These are phyloP conservation scores for Calonectria crousiana DNA, from an alignment of 2,329 filamentous ascomycete species.

Conservation along the genomic window DNA sequence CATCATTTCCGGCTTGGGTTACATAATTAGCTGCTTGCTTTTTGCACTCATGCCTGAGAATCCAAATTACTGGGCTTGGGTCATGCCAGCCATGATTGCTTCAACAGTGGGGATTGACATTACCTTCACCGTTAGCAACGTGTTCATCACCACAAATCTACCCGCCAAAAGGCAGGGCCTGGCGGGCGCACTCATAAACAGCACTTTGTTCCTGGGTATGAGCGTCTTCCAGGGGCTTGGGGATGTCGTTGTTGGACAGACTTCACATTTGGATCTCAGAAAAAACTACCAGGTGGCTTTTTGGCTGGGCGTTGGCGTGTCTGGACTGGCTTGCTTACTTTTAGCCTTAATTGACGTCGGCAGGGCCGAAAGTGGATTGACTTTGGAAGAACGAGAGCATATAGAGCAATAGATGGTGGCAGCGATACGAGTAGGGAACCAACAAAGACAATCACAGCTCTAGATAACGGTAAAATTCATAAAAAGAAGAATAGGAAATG, in stretches of 20 bases:
- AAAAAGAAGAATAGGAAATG: background rate
- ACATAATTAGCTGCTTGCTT: slow-evolving; percentile 68
- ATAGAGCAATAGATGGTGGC: background rate
- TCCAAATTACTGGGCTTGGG: slow-evolving; percentile 38
- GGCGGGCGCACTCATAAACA: slow-evolving; percentile 5
- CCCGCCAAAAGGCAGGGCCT: background rate
- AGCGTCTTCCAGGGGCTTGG: slow-evolving; percentile 10
- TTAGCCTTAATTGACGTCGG: slow-evolving; percentile 1
- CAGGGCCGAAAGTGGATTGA: background rate
- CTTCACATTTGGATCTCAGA: background rate
- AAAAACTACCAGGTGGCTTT: slow-evolving; percentile 7
- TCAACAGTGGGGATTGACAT: slow-evolving; percentile 10
- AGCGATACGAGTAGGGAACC: background rate
- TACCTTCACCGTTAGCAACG: slow-evolving; percentile 12
- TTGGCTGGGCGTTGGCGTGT: background rate
- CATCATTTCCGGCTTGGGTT: slow-evolving; percentile 71
- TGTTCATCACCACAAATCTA: slow-evolving; percentile 14
- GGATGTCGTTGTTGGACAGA: slow-evolving; percentile 5
- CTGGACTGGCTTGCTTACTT: background rate
- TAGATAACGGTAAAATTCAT: background rate
- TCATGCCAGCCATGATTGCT: slow-evolving; percentile 11
- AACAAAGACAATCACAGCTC: background rate
- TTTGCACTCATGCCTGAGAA: slow-evolving; percentile 73
- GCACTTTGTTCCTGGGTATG: slow-evolving; percentile 5
- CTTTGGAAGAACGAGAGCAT: slow-evolving; percentile 4